Percentiles rank a stretch among this genome's conserved stretches.
These are phyloP conservation scores for Aspergillus floridensis DNA, from an alignment of 2,329 filamentous ascomycete species.

Conservation along the genomic window DNA sequence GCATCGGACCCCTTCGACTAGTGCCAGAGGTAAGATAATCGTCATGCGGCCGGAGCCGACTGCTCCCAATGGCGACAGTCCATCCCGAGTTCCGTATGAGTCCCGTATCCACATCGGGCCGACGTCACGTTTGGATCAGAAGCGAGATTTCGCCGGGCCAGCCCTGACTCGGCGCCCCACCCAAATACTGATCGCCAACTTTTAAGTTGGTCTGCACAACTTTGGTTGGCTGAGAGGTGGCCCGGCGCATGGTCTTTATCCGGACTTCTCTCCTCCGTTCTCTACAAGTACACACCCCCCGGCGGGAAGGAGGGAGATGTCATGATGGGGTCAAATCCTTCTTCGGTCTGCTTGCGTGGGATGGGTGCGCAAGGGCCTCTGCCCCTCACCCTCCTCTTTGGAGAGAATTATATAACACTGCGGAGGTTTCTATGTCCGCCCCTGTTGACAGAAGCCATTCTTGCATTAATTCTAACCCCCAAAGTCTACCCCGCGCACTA, in stretches of 20 bases:
- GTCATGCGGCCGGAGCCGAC: not conserved
- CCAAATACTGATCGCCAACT: not conserved
- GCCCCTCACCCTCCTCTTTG: not conserved
- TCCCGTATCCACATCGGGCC: not conserved
- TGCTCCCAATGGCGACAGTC: not conserved
- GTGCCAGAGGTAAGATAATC: not conserved
- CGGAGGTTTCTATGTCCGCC: not conserved
- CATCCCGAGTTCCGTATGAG: not conserved
- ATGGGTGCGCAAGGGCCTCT: not conserved
- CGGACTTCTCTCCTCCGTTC: not conserved
- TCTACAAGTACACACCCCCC: not conserved
- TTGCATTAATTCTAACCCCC: not conserved
- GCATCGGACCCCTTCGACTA: not conserved
- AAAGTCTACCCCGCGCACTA: not conserved
- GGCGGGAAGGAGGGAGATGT: not conserved
- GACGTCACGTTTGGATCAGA: slow-evolving; percentile 3
- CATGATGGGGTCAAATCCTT: not conserved
- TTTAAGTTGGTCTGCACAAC: not conserved
- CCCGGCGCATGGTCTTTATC: not conserved
- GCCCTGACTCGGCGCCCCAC: not conserved
- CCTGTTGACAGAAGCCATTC: not conserved
- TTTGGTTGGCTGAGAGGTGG: not conserved
- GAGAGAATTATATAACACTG: not conserved
- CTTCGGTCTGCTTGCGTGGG: not conserved
- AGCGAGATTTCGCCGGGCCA: not conserved